A percentile compares a stretch with the other conserved stretches of the same genome.
Evolutionary conservation across 495 filamentous ascomycete species (phyloP).

Genomic region (Penicillium fimorum): DNA sequence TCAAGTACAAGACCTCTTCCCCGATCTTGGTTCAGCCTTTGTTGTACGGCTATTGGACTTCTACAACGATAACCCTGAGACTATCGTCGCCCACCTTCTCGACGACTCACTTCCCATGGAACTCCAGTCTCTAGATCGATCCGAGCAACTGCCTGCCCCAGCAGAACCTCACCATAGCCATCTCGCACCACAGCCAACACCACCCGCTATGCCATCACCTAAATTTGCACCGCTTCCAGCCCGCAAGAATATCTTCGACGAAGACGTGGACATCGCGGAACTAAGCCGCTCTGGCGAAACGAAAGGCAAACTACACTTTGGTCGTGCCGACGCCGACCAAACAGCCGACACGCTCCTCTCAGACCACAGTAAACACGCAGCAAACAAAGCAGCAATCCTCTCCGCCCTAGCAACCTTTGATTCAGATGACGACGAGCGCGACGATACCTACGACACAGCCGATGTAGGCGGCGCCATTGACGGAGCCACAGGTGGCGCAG

Average conservation of each 20-base stretch:
- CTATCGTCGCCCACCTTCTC: slow-evolving; percentile 77
- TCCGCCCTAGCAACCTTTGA: slow-evolving; percentile 90
- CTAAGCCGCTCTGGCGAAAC: slow-evolving; percentile 53
- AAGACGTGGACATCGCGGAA: slow-evolving; percentile 74
- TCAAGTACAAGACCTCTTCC: slow-evolving; percentile 91
- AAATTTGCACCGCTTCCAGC: slow-evolving; percentile 25
- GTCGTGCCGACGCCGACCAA: slow-evolving; percentile 60
- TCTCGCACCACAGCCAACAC: slow-evolving; percentile 39
- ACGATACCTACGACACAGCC: slow-evolving; percentile 91
- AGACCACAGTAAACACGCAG: slow-evolving; percentile 52
- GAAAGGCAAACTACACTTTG: slow-evolving; percentile 65
- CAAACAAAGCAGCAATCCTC: slow-evolving; percentile 83
- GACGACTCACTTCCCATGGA: slow-evolving; percentile 71
- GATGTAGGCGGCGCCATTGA: slow-evolving; percentile 91
- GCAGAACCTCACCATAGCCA: slow-evolving; percentile 17
- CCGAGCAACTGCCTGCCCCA: slow-evolving; percentile 38
- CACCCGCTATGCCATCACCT: slow-evolving; percentile 31
- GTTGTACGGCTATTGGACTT: slow-evolving; percentile 74
- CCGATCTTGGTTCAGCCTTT: slow-evolving; percentile 82
- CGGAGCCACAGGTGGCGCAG: slow-evolving; percentile 40
- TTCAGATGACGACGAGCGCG: slow-evolving; percentile 91
- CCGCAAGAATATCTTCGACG: slow-evolving; percentile 69
- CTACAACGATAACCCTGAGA: slow-evolving; percentile 74
- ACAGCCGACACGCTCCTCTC: slow-evolving; percentile 64
- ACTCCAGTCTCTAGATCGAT: slow-evolving; percentile 39